Base-by-base conservation (phyloP, 352 stramenopile genomes). In the Nothophytophthora sp. region DNA sequence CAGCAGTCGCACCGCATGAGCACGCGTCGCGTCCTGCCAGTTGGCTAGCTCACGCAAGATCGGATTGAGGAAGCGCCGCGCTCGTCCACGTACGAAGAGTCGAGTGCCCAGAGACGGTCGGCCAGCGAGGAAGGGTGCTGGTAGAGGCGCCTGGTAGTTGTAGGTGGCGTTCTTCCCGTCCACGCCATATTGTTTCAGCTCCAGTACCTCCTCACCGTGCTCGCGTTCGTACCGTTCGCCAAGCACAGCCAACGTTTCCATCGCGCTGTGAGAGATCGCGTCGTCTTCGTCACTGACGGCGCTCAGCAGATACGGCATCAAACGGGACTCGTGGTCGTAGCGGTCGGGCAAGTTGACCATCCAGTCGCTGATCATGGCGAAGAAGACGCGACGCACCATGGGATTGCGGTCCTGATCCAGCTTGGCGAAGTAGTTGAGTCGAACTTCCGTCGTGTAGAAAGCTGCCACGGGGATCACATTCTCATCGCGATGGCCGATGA, bases 221-320 rank as follows among this genome's bases (percentile, higher is more conserved):
- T 94, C 83, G 20, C 73, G 54, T 35, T 90, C 80, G 44, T 89
- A 87, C 16, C 69, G 60, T 3, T 66, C 55, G 10, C 83, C 81
- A 8, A 92, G 61, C 25, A 71, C 46, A 5, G 82, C 74, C 6
- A 98, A 77, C 25, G 81, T 92, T 19, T 77, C 37, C 39, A 97
- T 63, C 18, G 90, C 90, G n/a, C 50, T 25, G 4, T 45, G 18
- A 9, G 79, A 71, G 29, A 88, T 86, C 1, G 43, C 34, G 5
- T 53, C 46, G 28, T 74, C 50, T 20, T 84, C 70, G 48, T 98
- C 89, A 8, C 76, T 90, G 13, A 96, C 67, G 24, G 90, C 90
- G 37, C 79, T 95, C 8, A 99, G 73, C 12, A 99, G 46, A 58
- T 98, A 99, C 10, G 96, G 96, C 56, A 99, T 67, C 20, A 99